Evolutionary conservation across 768 basidiomycete species (phyloP).

Genomic region (Coprinopsis marcescibilis): DNA sequence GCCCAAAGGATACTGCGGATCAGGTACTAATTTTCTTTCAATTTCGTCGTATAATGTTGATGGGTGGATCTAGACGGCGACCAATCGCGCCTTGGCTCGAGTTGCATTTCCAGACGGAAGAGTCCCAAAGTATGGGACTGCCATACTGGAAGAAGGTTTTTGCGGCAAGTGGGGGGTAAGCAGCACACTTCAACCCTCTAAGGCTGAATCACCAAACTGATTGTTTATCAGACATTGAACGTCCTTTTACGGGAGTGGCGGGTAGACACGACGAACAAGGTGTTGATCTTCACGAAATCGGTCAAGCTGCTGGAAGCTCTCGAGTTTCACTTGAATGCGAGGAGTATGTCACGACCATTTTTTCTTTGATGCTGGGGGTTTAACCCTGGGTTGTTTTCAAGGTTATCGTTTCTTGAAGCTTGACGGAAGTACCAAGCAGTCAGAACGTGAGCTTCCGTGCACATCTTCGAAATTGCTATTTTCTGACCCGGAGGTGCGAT

Average conservation of each 20-base stretch:
- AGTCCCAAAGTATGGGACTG: constrained; percentile 54
- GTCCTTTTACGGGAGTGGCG: constrained; percentile 61
- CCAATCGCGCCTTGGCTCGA: constrained; percentile 57
- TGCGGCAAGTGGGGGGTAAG: constrained; percentile 85
- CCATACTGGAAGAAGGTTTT: constrained; percentile 56
- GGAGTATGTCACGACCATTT: too few species aligned
- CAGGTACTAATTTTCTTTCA: too few species aligned
- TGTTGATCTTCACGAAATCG: constrained; percentile 90
- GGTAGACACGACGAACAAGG: constrained; percentile 69
- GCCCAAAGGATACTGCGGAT: constrained; percentile 59
- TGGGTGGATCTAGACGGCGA: too few species aligned
- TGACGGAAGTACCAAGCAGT: constrained; percentile 69
- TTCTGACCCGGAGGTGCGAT: constrained; percentile 5
- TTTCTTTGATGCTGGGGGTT: too few species aligned
- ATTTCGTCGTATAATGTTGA: too few species aligned
- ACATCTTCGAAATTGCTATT: background rate
- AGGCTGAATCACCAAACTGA: background rate
- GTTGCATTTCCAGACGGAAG: constrained; percentile 55
- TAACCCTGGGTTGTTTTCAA: too few species aligned
- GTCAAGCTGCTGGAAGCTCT: constrained; percentile 87
- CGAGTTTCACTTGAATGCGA: constrained; percentile 57
- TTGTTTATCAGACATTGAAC: constrained; percentile 50
- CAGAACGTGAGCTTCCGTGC: constrained; percentile 48
- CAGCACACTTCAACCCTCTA: constrained; percentile 8
- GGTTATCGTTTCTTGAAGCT: constrained; percentile 64